Percentiles rank a stretch among this genome's conserved stretches.
These are phyloP conservation scores for Juglanconis juglandina DNA, from an alignment of 2,329 filamentous ascomycete genomes.

Conservation along the genomic window DNA sequence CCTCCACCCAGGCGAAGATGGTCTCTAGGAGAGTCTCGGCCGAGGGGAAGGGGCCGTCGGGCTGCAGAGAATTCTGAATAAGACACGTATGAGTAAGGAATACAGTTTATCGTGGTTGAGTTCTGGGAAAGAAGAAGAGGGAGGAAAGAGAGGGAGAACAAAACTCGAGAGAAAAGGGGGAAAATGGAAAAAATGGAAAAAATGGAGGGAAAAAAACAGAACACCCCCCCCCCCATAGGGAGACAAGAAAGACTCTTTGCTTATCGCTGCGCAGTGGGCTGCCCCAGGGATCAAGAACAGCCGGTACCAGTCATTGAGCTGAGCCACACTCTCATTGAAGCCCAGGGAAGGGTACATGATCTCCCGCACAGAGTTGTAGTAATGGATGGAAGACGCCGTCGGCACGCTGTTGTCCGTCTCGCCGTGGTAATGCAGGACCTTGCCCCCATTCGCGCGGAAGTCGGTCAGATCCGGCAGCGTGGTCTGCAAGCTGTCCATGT, in stretches of 20 bases:
- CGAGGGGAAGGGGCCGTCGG: not conserved
- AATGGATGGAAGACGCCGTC: constrained; percentile 14
- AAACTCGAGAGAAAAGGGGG: too few species aligned
- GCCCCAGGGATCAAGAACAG: constrained; percentile 45
- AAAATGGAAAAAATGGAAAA: too few species aligned
- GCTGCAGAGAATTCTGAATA: not conserved
- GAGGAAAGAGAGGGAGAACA: too few species aligned
- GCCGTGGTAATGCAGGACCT: constrained; percentile 31
- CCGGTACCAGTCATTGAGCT: constrained; percentile 43
- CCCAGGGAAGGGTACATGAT: constrained; percentile 24
- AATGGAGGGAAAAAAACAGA: too few species aligned
- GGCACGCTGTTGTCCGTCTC: constrained; percentile 27
- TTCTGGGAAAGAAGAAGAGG: too few species aligned
- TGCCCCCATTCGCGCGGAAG: constrained; percentile 24
- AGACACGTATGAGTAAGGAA: too few species aligned
- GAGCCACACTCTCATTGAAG: constrained; percentile 18
- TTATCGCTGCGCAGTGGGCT: constrained; percentile 35
- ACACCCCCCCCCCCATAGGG: too few species aligned
- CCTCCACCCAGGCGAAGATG: constrained; percentile 30
- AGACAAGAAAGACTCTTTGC: too few species aligned
- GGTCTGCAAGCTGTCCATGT: constrained; percentile 15
- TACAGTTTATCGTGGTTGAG: too few species aligned
- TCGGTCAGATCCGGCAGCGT: constrained; percentile 27
- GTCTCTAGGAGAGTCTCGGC: constrained; percentile 11
- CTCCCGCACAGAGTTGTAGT: not conserved